Percentiles rank a stretch among this genome's conserved stretches.
These are phyloP conservation scores for Globisporangium mamillatum DNA, from an alignment of 352 stramenopile genomes.

Conservation along the genomic window DNA sequence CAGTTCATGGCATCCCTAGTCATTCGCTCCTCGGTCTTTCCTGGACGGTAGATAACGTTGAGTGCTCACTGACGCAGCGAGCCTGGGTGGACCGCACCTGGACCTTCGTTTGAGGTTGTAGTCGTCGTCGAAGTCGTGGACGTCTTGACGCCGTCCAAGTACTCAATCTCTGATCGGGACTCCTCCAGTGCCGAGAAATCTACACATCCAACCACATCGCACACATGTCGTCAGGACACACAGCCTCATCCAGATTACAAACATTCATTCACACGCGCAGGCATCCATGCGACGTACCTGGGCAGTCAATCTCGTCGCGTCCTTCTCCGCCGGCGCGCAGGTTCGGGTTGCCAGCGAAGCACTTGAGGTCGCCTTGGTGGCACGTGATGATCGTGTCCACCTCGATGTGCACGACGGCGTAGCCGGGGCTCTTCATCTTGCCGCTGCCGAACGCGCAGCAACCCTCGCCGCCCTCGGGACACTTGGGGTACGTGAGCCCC, in stretches of 20 bases:
- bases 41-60: neutral
- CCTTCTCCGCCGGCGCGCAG: slow-evolving; percentile 38
- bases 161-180: slow-evolving; percentile 49
- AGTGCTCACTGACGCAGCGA: slow-evolving; percentile 1
- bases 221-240: neutral
- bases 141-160: slow-evolving; percentile 37
- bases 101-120: slow-evolving; percentile 7
- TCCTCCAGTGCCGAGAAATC: slow-evolving; percentile 66
- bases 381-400: slow-evolving; percentile 67
- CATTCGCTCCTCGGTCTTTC: neutral
- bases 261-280: neutral
- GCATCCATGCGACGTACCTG: slow-evolving; percentile 34
- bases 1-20: neutral
- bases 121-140: slow-evolving; percentile 10
- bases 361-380: slow-evolving; percentile 45
- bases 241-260: neutral
- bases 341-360: slow-evolving; percentile 56
- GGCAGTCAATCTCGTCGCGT: slow-evolving; percentile 40
- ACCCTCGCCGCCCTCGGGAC: slow-evolving; percentile 31
- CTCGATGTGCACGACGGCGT: slow-evolving; percentile 45
- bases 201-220: slow-evolving; percentile 11
- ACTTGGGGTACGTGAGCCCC: slow-evolving; percentile 53
- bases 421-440: slow-evolving; percentile 60
- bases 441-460: slow-evolving; percentile 56
- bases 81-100: slow-evolving; percentile 31